Conservation (phyloP, 108 stramenopile genomes). For the Pelagomonas calceolata region DNA sequence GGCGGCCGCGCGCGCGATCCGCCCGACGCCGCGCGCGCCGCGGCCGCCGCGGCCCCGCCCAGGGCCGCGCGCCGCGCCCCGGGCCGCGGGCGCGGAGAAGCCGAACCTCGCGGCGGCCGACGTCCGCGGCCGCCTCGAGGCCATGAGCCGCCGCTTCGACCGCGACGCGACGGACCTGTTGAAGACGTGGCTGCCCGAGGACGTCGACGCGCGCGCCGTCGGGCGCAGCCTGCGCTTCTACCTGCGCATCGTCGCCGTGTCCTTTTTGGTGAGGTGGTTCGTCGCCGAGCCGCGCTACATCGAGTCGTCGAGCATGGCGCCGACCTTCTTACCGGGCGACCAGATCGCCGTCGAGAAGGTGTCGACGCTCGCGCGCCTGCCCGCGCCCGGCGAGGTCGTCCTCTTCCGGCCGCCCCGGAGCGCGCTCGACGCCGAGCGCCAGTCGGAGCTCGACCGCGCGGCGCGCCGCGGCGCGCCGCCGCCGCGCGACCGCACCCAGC, state of each 20-base stretch:
- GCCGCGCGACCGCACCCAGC: too few species aligned
- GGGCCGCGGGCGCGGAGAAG: too few species aligned
- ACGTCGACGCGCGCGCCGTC: too few species aligned
- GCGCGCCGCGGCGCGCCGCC: neutral
- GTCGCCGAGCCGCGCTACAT: conserved; percentile 38
- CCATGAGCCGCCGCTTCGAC: too few species aligned
- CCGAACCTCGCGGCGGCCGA: too few species aligned
- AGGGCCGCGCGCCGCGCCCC: too few species aligned
- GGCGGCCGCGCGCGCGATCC: too few species aligned
- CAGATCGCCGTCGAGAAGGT: conserved; percentile 9
- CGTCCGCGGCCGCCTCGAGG: too few species aligned
- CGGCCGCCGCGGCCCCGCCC: too few species aligned
- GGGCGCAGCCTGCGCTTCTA: neutral
- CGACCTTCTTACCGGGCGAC: conserved; percentile 35
- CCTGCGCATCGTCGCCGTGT: neutral
- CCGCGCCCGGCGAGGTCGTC: conserved; percentile 24
- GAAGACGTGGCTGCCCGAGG: too few species aligned
- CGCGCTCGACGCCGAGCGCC: conserved; percentile 16
- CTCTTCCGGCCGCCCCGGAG: conserved; percentile 31
- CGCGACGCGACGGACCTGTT: too few species aligned
- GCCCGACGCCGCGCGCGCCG: too few species aligned
- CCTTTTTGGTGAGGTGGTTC: neutral
- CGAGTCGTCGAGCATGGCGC: conserved; percentile 36
- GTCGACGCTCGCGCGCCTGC: neutral
- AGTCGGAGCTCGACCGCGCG: neutral